Evolutionary conservation across 1,139 yeast genomes (phyloP).

Genomic region (Yamadazyma mexicana): DNA sequence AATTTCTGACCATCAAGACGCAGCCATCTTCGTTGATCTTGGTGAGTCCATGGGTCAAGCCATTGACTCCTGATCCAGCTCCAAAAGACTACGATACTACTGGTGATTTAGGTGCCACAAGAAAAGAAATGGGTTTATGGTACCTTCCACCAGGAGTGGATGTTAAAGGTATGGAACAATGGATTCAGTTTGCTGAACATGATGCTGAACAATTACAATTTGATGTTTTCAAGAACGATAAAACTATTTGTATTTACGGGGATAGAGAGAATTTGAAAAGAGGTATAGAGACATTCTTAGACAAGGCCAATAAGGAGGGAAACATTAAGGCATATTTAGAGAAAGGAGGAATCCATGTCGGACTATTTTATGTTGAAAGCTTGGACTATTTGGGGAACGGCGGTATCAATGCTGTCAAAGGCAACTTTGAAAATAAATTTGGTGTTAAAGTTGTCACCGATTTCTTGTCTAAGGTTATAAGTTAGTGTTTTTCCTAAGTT

Average conservation of each 20-base stretch:
- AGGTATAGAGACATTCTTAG: slow-evolving; percentile 23
- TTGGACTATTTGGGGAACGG: slow-evolving; percentile 30
- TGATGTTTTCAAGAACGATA: slow-evolving; percentile 22
- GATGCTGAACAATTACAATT: slow-evolving; percentile 23
- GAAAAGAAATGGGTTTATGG: slow-evolving; percentile 29
- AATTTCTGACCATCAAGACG: slow-evolving; percentile 14
- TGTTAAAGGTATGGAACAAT: slow-evolving; percentile 11
- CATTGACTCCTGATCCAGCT: slow-evolving; percentile 17
- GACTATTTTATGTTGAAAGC: slow-evolving; percentile 23
- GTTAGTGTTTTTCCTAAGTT: too few relatives aligned
- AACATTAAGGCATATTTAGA: slow-evolving; percentile 24
- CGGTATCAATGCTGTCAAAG: slow-evolving; percentile 23
- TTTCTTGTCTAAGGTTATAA: slow-evolving; percentile 9
- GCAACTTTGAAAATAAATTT: slow-evolving; percentile 29
- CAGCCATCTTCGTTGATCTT: slow-evolving; percentile 35
- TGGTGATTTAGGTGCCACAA: slow-evolving; percentile 37
- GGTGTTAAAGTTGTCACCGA: slow-evolving; percentile 17
- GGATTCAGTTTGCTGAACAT: slow-evolving; percentile 27
- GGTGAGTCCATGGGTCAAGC: slow-evolving; percentile 47
- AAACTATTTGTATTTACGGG: slow-evolving; percentile 35
- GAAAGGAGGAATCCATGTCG: slow-evolving; percentile 19
- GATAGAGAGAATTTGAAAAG: slow-evolving; percentile 38
- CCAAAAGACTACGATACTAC: slow-evolving; percentile 22
- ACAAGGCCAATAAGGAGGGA: slow-evolving; percentile 20
- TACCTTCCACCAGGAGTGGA: slow-evolving; percentile 23